Base-by-base conservation (phyloP, 2,329 filamentous ascomycete genomes). In the Curvularia hawaiiensis region DNA sequence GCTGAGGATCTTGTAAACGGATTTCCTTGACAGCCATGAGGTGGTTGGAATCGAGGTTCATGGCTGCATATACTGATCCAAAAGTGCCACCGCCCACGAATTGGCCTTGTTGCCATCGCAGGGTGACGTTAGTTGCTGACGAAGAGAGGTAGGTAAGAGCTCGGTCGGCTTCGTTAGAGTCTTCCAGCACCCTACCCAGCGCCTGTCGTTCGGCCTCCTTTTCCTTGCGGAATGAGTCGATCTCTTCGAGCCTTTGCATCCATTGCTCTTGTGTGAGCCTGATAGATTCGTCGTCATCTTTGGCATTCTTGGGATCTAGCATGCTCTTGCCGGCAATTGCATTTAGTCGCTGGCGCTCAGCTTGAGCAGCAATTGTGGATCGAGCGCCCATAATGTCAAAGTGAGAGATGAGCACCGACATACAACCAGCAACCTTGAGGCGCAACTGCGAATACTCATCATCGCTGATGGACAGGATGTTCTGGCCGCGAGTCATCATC, bases 11-110 rank as follows among this genome's bases (percentile, higher is more conserved):
- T 78, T 98, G 95, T 28, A 99, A 83, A 60, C 95, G 89, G 66
- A 99, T 99, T 78, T 99, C 95, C 79, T 99, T 99, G 66, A 99
- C 95, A 3, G 95, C 95, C 94, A 99, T 98, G 60, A 98, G 79
- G 72, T 96, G 92, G 56, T 94, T 94, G 26, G 92, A 94, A 78
- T 99, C 96, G 51, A 99, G 82, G 72, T 99, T 97, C 85, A 98
- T 96, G 33, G 93, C 95, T 33, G 92, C 92, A 71, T 99, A 99
- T 11, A 99, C 95, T 52, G 93, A 97, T 61, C 95, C 95, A 77
- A 99, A 99, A 0, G 94, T 97, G 65, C 95, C 95, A 51, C 95
- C 94, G 50, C 95, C 95, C 43, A 99, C 92, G 73, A 96, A 99
- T 69, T 96, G 92, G n/a, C 95, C 95, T 81, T 97, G 95, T 75